Evolutionary conservation across 257 asterid genomes (phyloP).

Genomic region (Solanum megistacrolobum): DNA sequence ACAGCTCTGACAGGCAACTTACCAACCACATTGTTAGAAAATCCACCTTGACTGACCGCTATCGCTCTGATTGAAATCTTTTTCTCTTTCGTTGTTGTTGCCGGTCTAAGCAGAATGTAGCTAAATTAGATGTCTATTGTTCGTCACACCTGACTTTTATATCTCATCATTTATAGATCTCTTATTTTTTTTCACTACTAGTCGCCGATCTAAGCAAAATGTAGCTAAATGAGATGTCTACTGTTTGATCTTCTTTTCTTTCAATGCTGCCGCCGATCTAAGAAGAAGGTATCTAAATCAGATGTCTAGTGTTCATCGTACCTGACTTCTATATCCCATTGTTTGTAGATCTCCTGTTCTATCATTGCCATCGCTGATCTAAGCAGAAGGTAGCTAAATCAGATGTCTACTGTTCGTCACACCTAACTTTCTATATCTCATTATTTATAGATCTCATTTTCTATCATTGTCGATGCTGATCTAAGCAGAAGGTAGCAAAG

Average conservation of each 20-base stretch:
- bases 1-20: not conserved
- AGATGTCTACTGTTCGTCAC: not conserved
- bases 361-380: not conserved
- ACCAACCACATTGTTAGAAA: not conserved
- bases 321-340: too few species aligned
- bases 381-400: not conserved
- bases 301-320: too few species aligned
- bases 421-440: not conserved
- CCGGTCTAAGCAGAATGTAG: not conserved
- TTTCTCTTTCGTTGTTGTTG: not conserved
- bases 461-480: not conserved
- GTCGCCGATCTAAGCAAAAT: not conserved
- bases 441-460: not conserved
- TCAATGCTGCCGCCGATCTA: too few species aligned
- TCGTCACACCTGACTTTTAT: not conserved
- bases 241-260: not conserved
- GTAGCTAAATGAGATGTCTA: too few species aligned
- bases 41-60: not conserved
- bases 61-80: not conserved
- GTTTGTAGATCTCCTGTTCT: too few species aligned
- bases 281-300: too few species aligned
- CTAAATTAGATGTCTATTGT: not conserved
- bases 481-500: not conserved
- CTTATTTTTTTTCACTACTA: not conserved
- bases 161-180: not conserved